Evolutionary conservation across 2,329 filamentous ascomycete species (phyloP).

Genomic region (Colletotrichum nymphaeae): DNA sequence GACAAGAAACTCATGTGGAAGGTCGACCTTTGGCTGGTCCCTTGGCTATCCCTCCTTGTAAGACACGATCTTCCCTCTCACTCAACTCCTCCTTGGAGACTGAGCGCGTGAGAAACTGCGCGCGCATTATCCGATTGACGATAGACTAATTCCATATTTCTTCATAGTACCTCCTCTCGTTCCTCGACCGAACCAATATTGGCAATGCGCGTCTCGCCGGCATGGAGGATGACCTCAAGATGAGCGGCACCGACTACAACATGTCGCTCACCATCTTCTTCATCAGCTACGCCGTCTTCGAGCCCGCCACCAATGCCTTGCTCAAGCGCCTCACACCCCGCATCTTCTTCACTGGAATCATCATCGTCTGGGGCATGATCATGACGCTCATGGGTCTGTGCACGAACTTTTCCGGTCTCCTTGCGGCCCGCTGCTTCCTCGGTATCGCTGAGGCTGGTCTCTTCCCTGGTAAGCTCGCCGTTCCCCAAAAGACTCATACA

Average conservation of each 20-base stretch:
- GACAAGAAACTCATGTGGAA: constrained; percentile 72
- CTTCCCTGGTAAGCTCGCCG: constrained; percentile 60
- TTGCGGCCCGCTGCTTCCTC: constrained; percentile 65
- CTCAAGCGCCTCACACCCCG: constrained; percentile 73
- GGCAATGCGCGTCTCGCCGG: constrained; percentile 43
- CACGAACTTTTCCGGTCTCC: constrained; percentile 54
- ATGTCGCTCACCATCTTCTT: constrained; percentile 73
- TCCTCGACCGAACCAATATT: constrained; percentile 43
- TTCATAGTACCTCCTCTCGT: constrained; percentile 41
- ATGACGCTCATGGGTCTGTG: constrained; percentile 63
- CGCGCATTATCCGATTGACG: background rate
- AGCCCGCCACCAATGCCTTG: constrained; percentile 72
- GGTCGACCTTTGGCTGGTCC: constrained; percentile 70
- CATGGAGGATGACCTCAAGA: constrained; percentile 39
- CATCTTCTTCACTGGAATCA: constrained; percentile 74
- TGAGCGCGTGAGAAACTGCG: background rate
- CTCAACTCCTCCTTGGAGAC: too few species aligned
- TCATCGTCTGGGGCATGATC: constrained; percentile 57
- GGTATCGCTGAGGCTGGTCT: constrained; percentile 76
- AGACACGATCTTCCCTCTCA: background rate
- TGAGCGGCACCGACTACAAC: constrained; percentile 66
- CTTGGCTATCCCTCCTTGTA: constrained; percentile 58
- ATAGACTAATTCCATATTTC: background rate
- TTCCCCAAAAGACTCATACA: too few species aligned
- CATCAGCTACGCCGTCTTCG: constrained; percentile 74